These are phyloP conservation scores for Podospora tetraspora DNA, from an alignment of 495 filamentous ascomycete genomes.

Conservation along the genomic window DNA sequence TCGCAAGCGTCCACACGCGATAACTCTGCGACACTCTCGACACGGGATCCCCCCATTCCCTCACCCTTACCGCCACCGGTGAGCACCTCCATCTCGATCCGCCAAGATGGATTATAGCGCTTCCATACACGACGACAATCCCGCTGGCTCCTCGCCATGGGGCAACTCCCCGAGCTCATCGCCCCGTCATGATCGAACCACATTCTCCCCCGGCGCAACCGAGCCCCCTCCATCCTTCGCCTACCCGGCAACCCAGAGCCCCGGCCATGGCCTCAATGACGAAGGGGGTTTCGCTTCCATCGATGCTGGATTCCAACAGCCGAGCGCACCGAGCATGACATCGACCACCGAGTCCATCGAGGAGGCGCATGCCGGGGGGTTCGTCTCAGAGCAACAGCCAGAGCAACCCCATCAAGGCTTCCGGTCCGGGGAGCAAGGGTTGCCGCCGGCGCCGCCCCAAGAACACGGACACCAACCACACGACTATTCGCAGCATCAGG, in stretches of 20 bases:
- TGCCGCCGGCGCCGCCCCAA: constrained; percentile 18
- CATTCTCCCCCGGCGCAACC: constrained; percentile 42
- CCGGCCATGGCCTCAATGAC: constrained; percentile 37
- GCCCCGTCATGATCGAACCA: constrained; percentile 56
- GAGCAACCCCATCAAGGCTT: constrained; percentile 13
- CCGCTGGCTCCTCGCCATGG: constrained; percentile 71
- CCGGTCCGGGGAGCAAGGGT: constrained; percentile 14
- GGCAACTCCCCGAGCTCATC: constrained; percentile 58
- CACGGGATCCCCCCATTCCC: background rate
- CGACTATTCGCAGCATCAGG: constrained; percentile 7
- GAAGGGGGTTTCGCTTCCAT: constrained; percentile 36
- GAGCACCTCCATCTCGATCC: background rate
- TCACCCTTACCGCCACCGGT: constrained; percentile 3
- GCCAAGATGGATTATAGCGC: constrained; percentile 77
- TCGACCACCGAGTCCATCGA: constrained; percentile 17
- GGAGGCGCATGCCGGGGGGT: constrained; percentile 12
- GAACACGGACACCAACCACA: constrained; percentile 18
- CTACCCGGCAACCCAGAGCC: constrained; percentile 26
- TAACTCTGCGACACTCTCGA: background rate
- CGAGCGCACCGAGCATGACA: constrained; percentile 38
- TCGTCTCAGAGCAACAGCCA: constrained; percentile 5
- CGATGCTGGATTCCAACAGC: constrained; percentile 30
- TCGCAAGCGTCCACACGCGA: background rate
- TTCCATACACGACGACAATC: constrained; percentile 68
- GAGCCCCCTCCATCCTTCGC: constrained; percentile 32